phyloP scores from a whole-genome alignment of 371 early-diverging fungal genomes.

The Lichtheimia ramosa region DNA sequence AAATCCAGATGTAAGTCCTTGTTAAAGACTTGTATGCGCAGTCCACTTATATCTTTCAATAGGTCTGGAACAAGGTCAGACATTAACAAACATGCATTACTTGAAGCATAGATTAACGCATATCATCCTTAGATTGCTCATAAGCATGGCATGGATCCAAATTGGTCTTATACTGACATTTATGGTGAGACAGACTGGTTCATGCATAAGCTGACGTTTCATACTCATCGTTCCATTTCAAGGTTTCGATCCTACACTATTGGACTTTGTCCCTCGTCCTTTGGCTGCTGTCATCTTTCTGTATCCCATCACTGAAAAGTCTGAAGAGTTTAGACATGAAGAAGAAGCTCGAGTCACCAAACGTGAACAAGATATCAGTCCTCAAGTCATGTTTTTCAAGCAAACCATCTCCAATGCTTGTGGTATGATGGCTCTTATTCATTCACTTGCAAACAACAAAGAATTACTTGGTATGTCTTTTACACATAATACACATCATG shows the following conservation, averaged over 20 bases:
- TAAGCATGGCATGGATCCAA: constrained; percentile 53
- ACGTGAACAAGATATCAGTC: constrained; percentile 46
- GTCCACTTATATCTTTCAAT: constrained; percentile 2
- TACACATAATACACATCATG: no score
- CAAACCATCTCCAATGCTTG: constrained; percentile 93
- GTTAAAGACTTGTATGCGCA: constrained; percentile 1
- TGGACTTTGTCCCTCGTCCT: constrained; percentile 77
- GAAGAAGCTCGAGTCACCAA: constrained; percentile 46
- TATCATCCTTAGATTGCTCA: constrained; percentile 43
- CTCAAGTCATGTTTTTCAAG: constrained; percentile 66
- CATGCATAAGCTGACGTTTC: background rate
- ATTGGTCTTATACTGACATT: constrained; percentile 63
- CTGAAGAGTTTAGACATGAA: constrained; percentile 51
- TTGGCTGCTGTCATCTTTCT: constrained; percentile 77
- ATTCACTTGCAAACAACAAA: constrained; percentile 62
- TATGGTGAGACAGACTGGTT: constrained; percentile 36
- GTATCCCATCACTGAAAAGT: constrained; percentile 56
- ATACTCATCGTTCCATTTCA: background rate
- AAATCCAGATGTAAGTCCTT: constrained; percentile 71
- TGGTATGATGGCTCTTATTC: constrained; percentile 77
- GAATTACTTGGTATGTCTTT: constrained; percentile 26
- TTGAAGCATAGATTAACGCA: background rate
- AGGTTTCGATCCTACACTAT: constrained; percentile 75
- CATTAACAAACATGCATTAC: background rate
- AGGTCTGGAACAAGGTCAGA: constrained; percentile 71